Conservation (phyloP, 345 rosid genomes). For the Citrus australasica region DNA sequence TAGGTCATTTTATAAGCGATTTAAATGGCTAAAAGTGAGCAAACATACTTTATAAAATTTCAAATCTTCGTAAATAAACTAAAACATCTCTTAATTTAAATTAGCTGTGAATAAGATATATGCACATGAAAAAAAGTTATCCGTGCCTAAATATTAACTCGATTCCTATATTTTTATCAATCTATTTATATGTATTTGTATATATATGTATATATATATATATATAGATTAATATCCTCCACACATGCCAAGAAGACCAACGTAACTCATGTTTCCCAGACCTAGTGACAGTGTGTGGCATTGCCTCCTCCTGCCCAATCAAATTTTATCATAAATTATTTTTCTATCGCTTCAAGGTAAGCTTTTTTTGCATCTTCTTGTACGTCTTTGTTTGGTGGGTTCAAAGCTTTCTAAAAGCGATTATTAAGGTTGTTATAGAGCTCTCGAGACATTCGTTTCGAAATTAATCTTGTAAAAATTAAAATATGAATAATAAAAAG, state of each 20-base stretch:
- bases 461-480: neutral
- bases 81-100: neutral
- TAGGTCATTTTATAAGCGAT: neutral
- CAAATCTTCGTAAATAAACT: neutral
- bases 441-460: conserved; percentile 3
- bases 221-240: no score
- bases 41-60: no score
- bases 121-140: neutral
- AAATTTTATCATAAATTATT: no score
- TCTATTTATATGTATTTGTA: no score
- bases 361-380: neutral
- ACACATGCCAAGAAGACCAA: neutral
- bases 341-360: neutral
- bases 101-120: neutral
- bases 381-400: neutral
- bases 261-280: neutral
- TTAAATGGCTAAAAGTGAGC: neutral
- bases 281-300: neutral
- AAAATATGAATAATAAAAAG: neutral
- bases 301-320: neutral
- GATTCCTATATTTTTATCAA: no score
- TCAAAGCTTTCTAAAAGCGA: neutral
- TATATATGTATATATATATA: no score
- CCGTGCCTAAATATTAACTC: neutral
- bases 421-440: neutral